Evolutionary conservation across 176 grass and related monocot species (phyloP), one percentile per base, ranked within the genome.

Genomic region (Saccharum spontaneum): DNA sequence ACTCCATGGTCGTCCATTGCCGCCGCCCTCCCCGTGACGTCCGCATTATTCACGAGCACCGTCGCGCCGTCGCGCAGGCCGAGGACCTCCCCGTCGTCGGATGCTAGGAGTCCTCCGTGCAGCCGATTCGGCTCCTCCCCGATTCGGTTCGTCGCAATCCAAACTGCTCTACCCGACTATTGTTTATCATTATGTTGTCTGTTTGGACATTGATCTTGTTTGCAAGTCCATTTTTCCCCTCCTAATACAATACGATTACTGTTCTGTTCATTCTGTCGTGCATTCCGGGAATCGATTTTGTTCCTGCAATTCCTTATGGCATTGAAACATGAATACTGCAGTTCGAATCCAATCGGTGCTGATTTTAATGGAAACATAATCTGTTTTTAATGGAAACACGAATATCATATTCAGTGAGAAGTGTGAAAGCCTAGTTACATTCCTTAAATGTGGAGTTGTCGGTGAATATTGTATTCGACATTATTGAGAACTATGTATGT

Each of bases 181-280:
- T 57, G 49, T 34, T 37, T 37, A 31, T 33, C 2, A 16, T 31
- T 73, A 14, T 28, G 13, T 54, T 22, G 50, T 76, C 18, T 59
- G 50, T 38, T 59, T 76, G 73, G 73, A n/a, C 45, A 18, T 75
- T 50, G 44, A 75, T 75, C 43, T 48, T 75, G 71, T 55, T 55
- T n/a, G 16, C 4, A 57, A 76, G 49, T 12, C 10, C 28, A 33
- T 22, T 57, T 16, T 34, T 10, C 22, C 11, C 57, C 57, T 61
- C 9, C 57, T 11, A 23, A 11, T 76, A 10, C 22, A 13, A 54
- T 76, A 61, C 8, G 17, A 76, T 76, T 76, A 49, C 73, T 75
- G 44, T 46, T 28, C 26, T 74, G 14, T 55, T 22, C 20, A 15
- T 36, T 49, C 45, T 20, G 2, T 57, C 50, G 17, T 76, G 17